Evolutionary conservation across 495 filamentous ascomycete species (phyloP).

Genomic region (Amphirosellinia nigrospora): DNA sequence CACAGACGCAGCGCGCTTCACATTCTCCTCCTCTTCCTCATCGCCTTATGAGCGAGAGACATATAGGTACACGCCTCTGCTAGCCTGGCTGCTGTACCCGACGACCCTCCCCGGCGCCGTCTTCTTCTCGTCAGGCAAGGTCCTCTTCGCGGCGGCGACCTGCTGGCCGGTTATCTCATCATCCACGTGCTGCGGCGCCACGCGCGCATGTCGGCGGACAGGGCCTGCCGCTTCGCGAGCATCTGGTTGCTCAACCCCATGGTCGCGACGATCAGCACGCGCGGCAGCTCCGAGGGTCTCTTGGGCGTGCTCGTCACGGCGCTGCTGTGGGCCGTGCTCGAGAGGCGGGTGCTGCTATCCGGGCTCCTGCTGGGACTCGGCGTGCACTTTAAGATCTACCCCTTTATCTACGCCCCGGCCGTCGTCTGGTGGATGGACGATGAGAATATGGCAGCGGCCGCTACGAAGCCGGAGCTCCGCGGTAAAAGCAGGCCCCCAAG

Average conservation of each 20-base stretch:
- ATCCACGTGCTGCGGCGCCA: slow-evolving; percentile 59
- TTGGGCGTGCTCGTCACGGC: slow-evolving; percentile 82
- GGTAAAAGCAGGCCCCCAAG: not conserved
- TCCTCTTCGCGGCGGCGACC: slow-evolving; percentile 79
- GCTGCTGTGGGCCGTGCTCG: slow-evolving; percentile 79
- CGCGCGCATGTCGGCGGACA: slow-evolving; percentile 42
- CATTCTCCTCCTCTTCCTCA: slow-evolving; percentile 39
- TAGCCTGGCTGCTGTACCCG: slow-evolving; percentile 88
- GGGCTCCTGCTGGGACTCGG: slow-evolving; percentile 79
- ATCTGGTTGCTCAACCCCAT: slow-evolving; percentile 97
- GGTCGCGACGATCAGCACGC: slow-evolving; percentile 94
- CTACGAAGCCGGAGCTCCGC: not conserved
- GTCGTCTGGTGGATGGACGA: slow-evolving; percentile 88
- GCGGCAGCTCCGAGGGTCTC: slow-evolving; percentile 91
- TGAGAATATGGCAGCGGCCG: slow-evolving; percentile 40
- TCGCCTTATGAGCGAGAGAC: slow-evolving; percentile 90
- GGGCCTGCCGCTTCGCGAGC: slow-evolving; percentile 73
- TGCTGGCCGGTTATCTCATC: slow-evolving; percentile 88
- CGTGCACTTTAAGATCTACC: slow-evolving; percentile 99
- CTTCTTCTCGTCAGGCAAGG: slow-evolving; percentile 87
- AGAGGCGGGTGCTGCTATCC: slow-evolving; percentile 64
- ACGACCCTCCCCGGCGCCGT: slow-evolving; percentile 65
- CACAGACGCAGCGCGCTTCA: slow-evolving; percentile 90
- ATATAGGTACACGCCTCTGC: slow-evolving; percentile 92
- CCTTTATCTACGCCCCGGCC: slow-evolving; percentile 88